These are phyloP conservation scores for Amoebophrya sp. DNA, from an alignment of 169 alveolate species.

Conservation along the genomic window DNA sequence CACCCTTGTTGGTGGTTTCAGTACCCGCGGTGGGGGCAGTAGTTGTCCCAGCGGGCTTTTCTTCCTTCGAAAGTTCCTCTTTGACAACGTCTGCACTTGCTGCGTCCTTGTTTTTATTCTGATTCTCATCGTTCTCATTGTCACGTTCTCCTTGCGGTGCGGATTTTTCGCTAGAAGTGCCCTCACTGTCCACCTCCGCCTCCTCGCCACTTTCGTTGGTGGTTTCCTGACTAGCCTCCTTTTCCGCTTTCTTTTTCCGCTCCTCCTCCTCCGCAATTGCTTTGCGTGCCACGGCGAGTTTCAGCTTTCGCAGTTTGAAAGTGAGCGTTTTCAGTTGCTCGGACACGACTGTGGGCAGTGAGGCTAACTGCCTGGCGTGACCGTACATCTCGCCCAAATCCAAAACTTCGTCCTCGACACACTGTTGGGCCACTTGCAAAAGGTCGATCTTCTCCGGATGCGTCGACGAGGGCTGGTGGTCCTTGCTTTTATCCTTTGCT, in stretches of 20 bases:
- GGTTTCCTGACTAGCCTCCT: not conserved
- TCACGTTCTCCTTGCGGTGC: no score
- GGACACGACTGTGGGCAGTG: not conserved
- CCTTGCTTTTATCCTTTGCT: no score
- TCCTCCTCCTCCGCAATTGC: not conserved
- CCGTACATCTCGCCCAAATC: not conserved
- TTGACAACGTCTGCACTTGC: no score
- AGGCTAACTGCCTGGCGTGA: not conserved
- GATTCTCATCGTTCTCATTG: no score
- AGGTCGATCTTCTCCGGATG: not conserved
- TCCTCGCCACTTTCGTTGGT: not conserved
- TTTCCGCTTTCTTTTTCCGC: not conserved
- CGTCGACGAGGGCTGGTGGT: not conserved
- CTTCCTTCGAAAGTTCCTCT: not conserved
- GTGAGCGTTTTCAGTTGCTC: not conserved
- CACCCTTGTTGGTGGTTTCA: no score
- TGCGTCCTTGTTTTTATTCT: no score
- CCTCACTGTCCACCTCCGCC: not conserved
- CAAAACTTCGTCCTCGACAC: not conserved
- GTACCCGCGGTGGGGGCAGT: no score
- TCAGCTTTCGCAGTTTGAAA: not conserved
- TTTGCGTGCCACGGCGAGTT: not conserved
- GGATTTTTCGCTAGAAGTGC: no score
- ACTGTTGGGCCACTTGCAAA: not conserved
- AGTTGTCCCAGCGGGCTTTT: no score